Evolutionary conservation across 805 yeast species (phyloP), one percentile per base, ranked within the genome.

Genomic region (Candida oleophila): DNA sequence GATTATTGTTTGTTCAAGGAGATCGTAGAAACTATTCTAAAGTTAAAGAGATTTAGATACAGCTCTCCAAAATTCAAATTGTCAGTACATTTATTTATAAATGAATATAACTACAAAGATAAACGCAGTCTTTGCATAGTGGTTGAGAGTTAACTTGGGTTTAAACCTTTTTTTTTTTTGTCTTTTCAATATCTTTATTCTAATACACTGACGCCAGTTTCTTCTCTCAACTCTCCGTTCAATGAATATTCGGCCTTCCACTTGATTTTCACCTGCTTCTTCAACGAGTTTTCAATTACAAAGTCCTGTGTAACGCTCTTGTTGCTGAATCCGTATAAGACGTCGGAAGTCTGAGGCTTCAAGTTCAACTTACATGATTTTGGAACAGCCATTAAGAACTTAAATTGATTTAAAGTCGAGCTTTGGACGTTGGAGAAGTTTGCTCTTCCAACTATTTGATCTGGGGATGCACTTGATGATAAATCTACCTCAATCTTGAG

Each of bases 321-420:
- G 32, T 60, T 63, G 41, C 69, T 71, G 45, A 71, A 72, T 2
- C 80, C 75, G 47, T 73, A 71, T n/a, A 87, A 56, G 25, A 62
- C 57, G 46, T 77, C 80, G 44, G 79, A 74, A 7, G 85, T 73
- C 61, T 85, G 90, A 1, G 90, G 83, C 47, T 76, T 71, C 59
- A 87, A 74, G 44, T 70, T 74, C 51, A 87, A 70, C 42, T 70
- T 70, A 57, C 83, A 77, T 5, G 76, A 58, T 56, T 82, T 83
- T 45, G 95, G 89, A 28, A 83, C 89, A 0, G 96, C 94, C 34
- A 86, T 63, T 58, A 81, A 71, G 53, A 85, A 80, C 49, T 80
- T 78, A 38, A 87, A 62, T 48, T 76, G 73, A 5, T 76, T 63
- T 30, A 86, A 62, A 14, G 78, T 62, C 5, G 69, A 53, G 38